These are phyloP conservation scores for Aspergillus fijiensis DNA, from an alignment of 2,329 filamentous ascomycete species.

Conservation along the genomic window DNA sequence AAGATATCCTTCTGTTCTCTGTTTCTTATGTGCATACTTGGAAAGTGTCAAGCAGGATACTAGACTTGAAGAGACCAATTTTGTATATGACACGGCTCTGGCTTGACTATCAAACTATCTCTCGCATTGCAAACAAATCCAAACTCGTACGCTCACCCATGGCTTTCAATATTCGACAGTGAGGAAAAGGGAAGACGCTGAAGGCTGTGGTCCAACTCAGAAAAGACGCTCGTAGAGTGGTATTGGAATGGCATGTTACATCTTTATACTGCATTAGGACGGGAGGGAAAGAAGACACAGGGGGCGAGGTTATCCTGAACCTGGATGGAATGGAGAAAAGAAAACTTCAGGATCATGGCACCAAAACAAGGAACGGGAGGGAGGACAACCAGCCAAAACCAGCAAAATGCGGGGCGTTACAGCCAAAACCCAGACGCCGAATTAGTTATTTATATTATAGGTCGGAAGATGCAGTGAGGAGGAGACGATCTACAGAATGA, in stretches of 20 bases:
- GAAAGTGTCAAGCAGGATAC: slow-evolving; percentile 10
- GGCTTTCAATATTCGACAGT: not conserved
- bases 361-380: slow-evolving; percentile 14
- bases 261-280: slow-evolving; percentile 26
- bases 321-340: slow-evolving; percentile 9
- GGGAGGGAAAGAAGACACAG: slow-evolving; percentile 13
- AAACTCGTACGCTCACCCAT: not conserved
- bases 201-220: not conserved
- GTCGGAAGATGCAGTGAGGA: slow-evolving; percentile 24
- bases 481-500: slow-evolving; percentile 41
- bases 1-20: slow-evolving; percentile 21
- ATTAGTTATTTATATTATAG: slow-evolving; percentile 42
- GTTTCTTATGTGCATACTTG: slow-evolving; percentile 14
- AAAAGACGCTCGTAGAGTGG: slow-evolving; percentile 21
- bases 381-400: slow-evolving; percentile 20
- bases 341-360: slow-evolving; percentile 23
- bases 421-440: slow-evolving; percentile 36
- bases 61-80: slow-evolving; percentile 1
- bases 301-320: slow-evolving; percentile 15
- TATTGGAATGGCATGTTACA: slow-evolving; percentile 28
- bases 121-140: not conserved
- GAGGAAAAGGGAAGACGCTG: not conserved
- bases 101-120: not conserved
- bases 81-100: not conserved
- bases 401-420: slow-evolving; percentile 24